These are phyloP conservation scores for Candida tibetensis DNA, from an alignment of 805 yeast genomes.

Conservation along the genomic window DNA sequence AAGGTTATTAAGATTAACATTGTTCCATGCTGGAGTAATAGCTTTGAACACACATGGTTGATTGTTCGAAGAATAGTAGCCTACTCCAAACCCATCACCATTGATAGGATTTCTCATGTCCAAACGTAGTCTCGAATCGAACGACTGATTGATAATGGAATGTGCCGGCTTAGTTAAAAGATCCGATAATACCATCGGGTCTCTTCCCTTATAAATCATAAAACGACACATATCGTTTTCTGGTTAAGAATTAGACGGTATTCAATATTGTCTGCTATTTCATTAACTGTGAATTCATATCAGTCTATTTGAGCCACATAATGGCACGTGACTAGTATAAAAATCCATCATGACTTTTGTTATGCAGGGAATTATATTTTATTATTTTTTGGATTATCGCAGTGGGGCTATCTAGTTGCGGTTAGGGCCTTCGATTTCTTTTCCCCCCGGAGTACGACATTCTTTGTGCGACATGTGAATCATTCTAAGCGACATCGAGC, in stretches of 20 bases:
- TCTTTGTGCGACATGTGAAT: background rate
- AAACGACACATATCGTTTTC: constrained; percentile 77
- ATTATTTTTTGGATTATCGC: too few species aligned
- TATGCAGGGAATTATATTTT: too few species aligned
- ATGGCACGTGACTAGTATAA: too few species aligned
- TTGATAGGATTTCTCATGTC: constrained; percentile 91
- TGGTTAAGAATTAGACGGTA: too few species aligned
- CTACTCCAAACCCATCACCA: constrained; percentile 98
- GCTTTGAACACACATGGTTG: constrained; percentile 94
- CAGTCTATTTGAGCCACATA: too few species aligned
- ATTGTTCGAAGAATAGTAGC: constrained; percentile 62
- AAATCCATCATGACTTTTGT: too few species aligned
- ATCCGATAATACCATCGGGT: constrained; percentile 82
- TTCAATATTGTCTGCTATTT: too few species aligned
- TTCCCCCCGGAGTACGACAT: background rate
- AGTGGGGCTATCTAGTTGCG: too few species aligned
- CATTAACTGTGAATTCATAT: too few species aligned
- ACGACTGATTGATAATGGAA: constrained; percentile 93
- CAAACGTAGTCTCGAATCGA: constrained; percentile 81
- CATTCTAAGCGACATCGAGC: background rate
- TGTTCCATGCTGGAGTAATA: constrained; percentile 98
- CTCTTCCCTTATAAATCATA: constrained; percentile 86
- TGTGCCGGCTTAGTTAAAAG: constrained; percentile 93
- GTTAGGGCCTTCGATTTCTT: too few species aligned
- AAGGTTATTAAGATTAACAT: constrained; percentile 78